Conservation (phyloP, 495 filamentous ascomycete species). For the Aspergillus incahuasiensis region DNA sequence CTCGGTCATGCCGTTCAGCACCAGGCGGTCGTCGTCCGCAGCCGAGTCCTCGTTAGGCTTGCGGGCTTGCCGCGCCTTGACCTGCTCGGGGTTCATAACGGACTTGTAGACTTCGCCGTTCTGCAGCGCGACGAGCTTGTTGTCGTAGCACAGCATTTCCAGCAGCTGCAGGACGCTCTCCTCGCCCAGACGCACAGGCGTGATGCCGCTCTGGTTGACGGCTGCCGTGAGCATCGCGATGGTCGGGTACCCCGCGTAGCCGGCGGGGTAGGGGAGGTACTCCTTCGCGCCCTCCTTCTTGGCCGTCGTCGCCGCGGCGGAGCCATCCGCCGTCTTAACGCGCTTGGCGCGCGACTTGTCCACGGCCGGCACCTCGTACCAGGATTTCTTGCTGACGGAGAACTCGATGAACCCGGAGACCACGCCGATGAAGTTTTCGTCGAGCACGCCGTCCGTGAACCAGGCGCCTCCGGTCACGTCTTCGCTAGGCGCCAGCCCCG, state of each 20-base stretch:
- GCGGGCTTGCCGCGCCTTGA: conserved; percentile 38
- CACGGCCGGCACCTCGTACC: conserved; percentile 46
- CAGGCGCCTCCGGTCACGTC: conserved; percentile 89
- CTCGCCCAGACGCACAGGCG: conserved; percentile 59
- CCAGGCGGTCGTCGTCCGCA: conserved; percentile 26
- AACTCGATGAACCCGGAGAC: conserved; percentile 64
- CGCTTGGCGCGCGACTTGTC: conserved; percentile 33
- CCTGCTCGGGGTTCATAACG: conserved; percentile 34
- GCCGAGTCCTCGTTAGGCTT: conserved; percentile 28
- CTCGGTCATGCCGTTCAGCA: conserved; percentile 72
- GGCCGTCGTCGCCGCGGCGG: conserved; percentile 17
- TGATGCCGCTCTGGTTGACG: conserved; percentile 61
- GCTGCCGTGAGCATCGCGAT: conserved; percentile 64
- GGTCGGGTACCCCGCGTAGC: conserved; percentile 71
- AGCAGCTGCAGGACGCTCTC: conserved; percentile 75
- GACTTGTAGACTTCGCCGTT: conserved; percentile 50
- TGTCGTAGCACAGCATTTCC: conserved; percentile 82
- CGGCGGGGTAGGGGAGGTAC: conserved; percentile 61
- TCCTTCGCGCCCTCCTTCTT: conserved; percentile 30
- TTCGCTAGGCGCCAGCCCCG: conserved; percentile 68
- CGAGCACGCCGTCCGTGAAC: conserved; percentile 84
- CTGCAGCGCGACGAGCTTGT: conserved; percentile 50
- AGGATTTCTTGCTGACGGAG: conserved; percentile 65
- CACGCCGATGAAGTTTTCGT: conserved; percentile 75
- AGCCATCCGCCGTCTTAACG: conserved; percentile 41